phyloP scores from a whole-genome alignment of 805 yeast genomes.

The Metschnikowia arizonensis region DNA sequence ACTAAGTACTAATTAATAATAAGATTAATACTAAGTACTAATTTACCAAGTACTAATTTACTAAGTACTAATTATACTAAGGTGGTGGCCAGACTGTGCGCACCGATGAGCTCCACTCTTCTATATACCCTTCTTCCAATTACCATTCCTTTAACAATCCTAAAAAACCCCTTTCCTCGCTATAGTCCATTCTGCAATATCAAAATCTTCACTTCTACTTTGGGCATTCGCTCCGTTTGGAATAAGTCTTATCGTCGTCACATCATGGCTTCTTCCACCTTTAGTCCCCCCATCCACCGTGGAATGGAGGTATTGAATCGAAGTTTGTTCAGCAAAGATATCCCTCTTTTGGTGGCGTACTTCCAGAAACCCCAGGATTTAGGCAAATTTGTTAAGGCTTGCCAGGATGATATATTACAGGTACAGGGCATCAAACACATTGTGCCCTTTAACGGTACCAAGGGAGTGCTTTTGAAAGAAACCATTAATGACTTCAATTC shows the following conservation, averaged over 20 bases:
- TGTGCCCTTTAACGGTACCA: conserved; percentile 37
- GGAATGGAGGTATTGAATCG: conserved; percentile 66
- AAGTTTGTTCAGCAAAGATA: conserved; percentile 51
- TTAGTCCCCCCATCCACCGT: conserved; percentile 65
- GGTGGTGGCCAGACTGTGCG: too few species aligned
- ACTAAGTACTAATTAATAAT: too few species aligned
- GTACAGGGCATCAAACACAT: conserved; percentile 71
- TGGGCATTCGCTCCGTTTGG: background rate
- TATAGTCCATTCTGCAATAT: too few species aligned
- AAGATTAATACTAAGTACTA: too few species aligned
- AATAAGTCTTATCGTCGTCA: conserved; percentile 27
- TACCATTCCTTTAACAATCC: too few species aligned
- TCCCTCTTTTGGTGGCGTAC: conserved; percentile 62
- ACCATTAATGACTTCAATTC: conserved; percentile 38
- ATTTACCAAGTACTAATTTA: too few species aligned
- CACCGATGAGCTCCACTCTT: too few species aligned
- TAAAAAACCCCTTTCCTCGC: too few species aligned
- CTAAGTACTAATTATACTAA: too few species aligned
- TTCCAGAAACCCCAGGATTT: conserved; percentile 64
- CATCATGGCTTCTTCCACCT: conserved; percentile 24
- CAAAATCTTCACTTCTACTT: too few species aligned
- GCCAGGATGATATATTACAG: conserved; percentile 58
- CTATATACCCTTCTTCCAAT: too few species aligned
- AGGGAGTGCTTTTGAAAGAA: conserved; percentile 61
- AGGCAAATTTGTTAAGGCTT: conserved; percentile 56